Conservation (phyloP, 2,329 filamentous ascomycete genomes). For the Penicillium sclerotigenum region DNA sequence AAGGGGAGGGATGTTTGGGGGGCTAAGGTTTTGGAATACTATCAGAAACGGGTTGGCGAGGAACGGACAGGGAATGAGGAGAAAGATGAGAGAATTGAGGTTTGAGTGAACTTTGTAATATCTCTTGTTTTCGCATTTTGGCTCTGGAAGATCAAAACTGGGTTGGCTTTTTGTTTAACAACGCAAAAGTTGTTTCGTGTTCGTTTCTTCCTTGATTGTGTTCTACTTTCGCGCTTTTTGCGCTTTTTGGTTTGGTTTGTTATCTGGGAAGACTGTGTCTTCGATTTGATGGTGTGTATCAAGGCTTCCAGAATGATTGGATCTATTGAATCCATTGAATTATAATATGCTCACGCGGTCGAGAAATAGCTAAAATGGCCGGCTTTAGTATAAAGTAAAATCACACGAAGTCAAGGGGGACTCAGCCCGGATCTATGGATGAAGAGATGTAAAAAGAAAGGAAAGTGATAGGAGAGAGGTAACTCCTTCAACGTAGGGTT, state of each 20-base stretch:
- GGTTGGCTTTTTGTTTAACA: conserved; percentile 6
- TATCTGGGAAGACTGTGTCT: background rate
- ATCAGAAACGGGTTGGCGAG: conserved; percentile 25
- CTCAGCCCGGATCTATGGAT: conserved; percentile 6
- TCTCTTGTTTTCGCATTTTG: conserved; percentile 1
- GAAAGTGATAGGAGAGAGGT: background rate
- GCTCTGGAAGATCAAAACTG: conserved; percentile 8
- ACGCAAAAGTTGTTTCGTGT: conserved; percentile 6
- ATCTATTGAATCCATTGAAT: conserved; percentile 3
- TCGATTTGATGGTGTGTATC: background rate
- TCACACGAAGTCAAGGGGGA: background rate
- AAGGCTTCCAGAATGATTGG: background rate
- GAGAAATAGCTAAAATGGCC: background rate
- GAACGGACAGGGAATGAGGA: background rate
- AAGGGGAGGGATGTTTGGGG: conserved; percentile 48
- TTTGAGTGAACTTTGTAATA: conserved; percentile 7
- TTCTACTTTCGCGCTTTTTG: background rate
- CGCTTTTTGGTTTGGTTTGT: background rate
- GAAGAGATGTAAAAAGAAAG: conserved; percentile 7
- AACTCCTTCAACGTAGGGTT: background rate
- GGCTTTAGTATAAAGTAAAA: background rate
- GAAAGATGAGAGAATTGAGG: conserved; percentile 12
- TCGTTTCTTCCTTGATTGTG: background rate
- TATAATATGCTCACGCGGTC: background rate
- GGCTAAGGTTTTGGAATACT: conserved; percentile 37